These are phyloP conservation scores for Rehmannia glutinosa DNA, from an alignment of 257 asterid genomes.

Conservation along the genomic window DNA sequence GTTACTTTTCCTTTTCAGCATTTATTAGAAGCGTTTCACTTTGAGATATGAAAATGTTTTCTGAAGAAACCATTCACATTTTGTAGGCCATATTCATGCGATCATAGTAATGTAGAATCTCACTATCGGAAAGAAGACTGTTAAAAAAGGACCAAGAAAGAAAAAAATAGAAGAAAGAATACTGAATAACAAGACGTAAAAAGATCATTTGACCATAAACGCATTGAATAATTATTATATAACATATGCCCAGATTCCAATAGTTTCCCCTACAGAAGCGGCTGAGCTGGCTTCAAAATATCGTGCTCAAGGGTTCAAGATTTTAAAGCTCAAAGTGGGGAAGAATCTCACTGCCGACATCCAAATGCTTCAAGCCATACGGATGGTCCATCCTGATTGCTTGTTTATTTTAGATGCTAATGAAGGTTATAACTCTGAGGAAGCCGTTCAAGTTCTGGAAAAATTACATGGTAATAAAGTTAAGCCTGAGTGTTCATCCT, in stretches of 20 bases:
- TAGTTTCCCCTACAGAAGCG: constrained; percentile 76
- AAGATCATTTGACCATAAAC: too few relatives aligned
- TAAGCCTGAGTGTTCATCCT: too few relatives aligned
- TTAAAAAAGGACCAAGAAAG: too few relatives aligned
- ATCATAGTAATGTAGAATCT: too few relatives aligned
- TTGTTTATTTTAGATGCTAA: constrained; percentile 83
- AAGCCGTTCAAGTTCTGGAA: constrained; percentile 78
- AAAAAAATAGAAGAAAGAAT: too few relatives aligned
- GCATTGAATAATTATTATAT: constrained; percentile 11
- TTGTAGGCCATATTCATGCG: too few relatives aligned
- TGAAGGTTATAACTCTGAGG: constrained; percentile 76
- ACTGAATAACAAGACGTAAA: too few relatives aligned
- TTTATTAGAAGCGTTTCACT: not conserved
- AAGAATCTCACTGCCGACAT: constrained; percentile 64
- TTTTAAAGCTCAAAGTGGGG: constrained; percentile 88
- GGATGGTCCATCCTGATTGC: constrained; percentile 74
- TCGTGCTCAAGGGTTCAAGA: constrained; percentile 59
- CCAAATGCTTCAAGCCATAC: constrained; percentile 81
- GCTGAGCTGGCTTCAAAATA: constrained; percentile 72
- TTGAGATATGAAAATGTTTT: too few relatives aligned
- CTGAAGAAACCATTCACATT: too few relatives aligned
- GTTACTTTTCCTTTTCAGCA: constrained; percentile 20
- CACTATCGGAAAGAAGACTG: too few relatives aligned
- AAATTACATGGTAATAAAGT: constrained; percentile 72
- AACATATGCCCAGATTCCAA: constrained; percentile 61